Conservation (phyloP, 306 rosid genomes). For the Luffa acutangula region DNA sequence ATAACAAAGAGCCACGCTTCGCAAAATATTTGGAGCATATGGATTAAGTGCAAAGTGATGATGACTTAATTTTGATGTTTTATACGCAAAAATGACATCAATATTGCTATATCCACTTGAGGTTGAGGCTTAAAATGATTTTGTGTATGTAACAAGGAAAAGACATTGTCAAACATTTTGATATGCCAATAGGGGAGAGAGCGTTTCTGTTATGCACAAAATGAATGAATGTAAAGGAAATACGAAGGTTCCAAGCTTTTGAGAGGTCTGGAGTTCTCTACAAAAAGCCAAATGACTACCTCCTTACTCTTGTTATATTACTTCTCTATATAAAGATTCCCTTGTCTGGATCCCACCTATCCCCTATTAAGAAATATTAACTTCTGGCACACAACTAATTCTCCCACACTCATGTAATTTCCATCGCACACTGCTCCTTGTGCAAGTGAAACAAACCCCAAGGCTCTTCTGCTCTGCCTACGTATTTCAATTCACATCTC, state of each 20-base stretch:
- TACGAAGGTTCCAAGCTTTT: background rate
- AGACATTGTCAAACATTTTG: background rate
- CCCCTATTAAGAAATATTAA: background rate
- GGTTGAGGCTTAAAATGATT: background rate
- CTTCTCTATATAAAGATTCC: background rate
- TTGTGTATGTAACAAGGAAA: background rate
- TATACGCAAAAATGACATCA: conserved; percentile 1
- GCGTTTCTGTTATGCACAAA: background rate
- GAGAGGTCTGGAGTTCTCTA: background rate
- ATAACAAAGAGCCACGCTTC: background rate
- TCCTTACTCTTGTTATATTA: background rate
- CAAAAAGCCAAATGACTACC: background rate
- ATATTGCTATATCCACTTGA: conserved; percentile 1
- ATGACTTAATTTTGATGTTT: background rate
- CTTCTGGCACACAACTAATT: too few relatives aligned
- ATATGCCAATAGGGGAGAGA: background rate
- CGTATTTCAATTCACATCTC: background rate
- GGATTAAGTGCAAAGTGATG: background rate
- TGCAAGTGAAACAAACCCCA: background rate
- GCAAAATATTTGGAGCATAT: background rate
- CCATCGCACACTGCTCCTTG: too few relatives aligned
- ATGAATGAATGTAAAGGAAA: background rate
- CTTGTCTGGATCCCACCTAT: background rate
- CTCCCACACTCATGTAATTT: background rate
- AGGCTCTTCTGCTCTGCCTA: background rate